Evolutionary conservation across 331 rosid species (phyloP).

Genomic region (Malus hybrid): DNA sequence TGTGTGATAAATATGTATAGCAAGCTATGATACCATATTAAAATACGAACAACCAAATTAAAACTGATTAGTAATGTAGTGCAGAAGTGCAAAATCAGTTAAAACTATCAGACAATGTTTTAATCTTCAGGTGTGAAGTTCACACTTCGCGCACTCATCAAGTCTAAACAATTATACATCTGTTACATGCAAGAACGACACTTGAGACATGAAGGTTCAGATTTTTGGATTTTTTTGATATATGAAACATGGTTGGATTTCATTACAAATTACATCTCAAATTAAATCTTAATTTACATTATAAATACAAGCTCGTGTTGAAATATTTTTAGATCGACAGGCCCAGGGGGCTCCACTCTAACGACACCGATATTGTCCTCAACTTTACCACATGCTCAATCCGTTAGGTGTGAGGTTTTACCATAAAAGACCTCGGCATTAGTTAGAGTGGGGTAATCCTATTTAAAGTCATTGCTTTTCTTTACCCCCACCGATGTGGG

Average conservation of each 20-base stretch:
- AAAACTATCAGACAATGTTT: not conserved
- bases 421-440: too few relatives aligned
- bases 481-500: too few relatives aligned
- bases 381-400: too few relatives aligned
- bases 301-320: too few relatives aligned
- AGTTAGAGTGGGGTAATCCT: too few relatives aligned
- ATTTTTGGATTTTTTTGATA: not conserved
- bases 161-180: not conserved
- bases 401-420: too few relatives aligned
- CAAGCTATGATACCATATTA: too few relatives aligned
- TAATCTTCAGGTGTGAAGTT: not conserved
- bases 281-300: not conserved
- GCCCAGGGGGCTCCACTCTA: too few relatives aligned
- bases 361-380: rapidly evolving
- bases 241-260: not conserved
- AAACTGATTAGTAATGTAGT: not conserved
- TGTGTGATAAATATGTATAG: too few relatives aligned
- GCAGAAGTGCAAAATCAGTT: not conserved
- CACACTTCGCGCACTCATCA: not conserved
- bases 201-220: not conserved
- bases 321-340: too few relatives aligned
- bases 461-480: too few relatives aligned
- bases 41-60: not conserved
- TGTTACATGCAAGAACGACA: not conserved
- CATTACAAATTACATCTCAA: not conserved